phyloP scores from a whole-genome alignment of 192 early-diverging fungal species.

The Entomortierella parvispora region DNA sequence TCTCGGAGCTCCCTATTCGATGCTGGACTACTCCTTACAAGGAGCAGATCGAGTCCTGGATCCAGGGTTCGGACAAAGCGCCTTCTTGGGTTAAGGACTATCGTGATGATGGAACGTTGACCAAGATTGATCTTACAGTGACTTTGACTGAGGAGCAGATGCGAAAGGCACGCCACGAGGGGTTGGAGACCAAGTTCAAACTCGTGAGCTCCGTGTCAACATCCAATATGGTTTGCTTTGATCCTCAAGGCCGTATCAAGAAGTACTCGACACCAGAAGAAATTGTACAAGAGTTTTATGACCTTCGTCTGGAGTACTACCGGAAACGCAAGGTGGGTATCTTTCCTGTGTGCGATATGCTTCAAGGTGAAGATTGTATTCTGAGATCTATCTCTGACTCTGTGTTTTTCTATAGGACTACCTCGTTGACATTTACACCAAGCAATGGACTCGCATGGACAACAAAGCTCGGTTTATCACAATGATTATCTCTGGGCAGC shows the following conservation, averaged over 20 bases:
- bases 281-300: conserved; percentile 90
- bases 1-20: conserved; percentile 91
- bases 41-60: conserved; percentile 81
- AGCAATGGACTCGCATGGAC: conserved; percentile 74
- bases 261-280: conserved; percentile 82
- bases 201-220: conserved; percentile 76
- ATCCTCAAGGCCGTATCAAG: conserved; percentile 83
- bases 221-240: conserved; percentile 95
- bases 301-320: conserved; percentile 86
- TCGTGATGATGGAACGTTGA: conserved; percentile 77
- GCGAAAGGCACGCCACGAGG: conserved; percentile 77
- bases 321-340: conserved; percentile 84
- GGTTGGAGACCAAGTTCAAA: conserved; percentile 87
- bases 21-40: conserved; percentile 93
- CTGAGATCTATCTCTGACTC: not conserved
- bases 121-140: conserved; percentile 71
- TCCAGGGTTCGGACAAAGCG: conserved; percentile 76
- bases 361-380: too few species aligned
- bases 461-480: conserved; percentile 91
- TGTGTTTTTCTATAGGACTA: conserved; percentile 59
- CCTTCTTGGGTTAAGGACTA: conserved; percentile 74
- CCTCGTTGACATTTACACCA: conserved; percentile 69
- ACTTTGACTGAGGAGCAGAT: conserved; percentile 74
- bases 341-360: not conserved
- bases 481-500: conserved; percentile 87